Conservation (phyloP, 164 flowering plant genomes). For the Vitis rupestris region DNA sequence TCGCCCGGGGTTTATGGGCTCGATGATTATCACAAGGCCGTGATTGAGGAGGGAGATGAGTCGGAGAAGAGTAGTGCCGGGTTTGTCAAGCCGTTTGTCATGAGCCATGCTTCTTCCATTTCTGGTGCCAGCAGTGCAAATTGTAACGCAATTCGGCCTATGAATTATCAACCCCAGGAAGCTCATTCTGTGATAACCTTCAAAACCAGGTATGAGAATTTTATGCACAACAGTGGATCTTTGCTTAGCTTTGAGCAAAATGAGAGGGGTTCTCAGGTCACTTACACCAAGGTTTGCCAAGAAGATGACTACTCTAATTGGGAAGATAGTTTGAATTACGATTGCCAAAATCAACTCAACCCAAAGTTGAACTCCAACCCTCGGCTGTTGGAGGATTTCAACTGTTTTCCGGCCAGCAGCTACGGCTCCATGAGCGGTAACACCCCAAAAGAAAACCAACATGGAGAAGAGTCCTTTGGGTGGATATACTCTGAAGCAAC, state of each 20-base stretch:
- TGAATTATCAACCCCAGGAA: constrained; percentile 24
- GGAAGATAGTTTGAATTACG: constrained; percentile 29
- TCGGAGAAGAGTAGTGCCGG: constrained; percentile 13
- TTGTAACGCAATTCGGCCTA: constrained; percentile 17
- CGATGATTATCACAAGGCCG: constrained; percentile 9
- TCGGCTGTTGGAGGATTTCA: constrained; percentile 29
- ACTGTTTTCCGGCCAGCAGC: constrained; percentile 31
- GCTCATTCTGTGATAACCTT: constrained; percentile 49
- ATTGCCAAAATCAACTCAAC: constrained; percentile 16
- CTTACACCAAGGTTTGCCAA: constrained; percentile 6
- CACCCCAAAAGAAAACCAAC: constrained; percentile 17
- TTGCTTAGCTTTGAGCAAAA: constrained; percentile 56
- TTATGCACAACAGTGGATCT: constrained; percentile 31
- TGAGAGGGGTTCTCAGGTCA: constrained; percentile 11
- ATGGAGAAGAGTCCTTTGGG: constrained; percentile 24
- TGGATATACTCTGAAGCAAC: constrained; percentile 46
- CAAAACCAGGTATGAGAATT: constrained; percentile 23
- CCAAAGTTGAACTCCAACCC: constrained; percentile 12
- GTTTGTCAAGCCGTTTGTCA: constrained; percentile 13
- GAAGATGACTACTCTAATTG: constrained; percentile 35
- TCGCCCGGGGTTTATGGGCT: constrained; percentile 9
- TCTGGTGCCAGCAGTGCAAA: constrained; percentile 32
- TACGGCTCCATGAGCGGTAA: constrained; percentile 8
- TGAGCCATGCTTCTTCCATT: constrained; percentile 29
- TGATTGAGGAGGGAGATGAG: constrained; percentile 23